Evolutionary conservation across 1,139 yeast genomes (phyloP).

Genomic region (Williopsis jadinii): DNA sequence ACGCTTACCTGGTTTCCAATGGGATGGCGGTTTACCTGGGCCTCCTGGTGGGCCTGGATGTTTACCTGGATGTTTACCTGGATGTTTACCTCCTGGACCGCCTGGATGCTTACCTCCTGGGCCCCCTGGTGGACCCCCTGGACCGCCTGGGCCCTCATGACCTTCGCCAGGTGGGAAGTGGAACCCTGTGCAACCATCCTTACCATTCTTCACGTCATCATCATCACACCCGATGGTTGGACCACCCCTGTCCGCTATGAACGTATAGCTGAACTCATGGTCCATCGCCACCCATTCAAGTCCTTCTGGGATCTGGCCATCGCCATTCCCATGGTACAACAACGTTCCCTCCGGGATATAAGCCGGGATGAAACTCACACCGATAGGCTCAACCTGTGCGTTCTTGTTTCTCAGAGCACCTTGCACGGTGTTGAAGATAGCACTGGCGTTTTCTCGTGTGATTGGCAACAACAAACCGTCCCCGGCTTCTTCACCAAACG

Average conservation of each 20-base stretch:
- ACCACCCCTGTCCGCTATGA: slow-evolving; percentile 25
- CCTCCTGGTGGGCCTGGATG: too few relatives aligned
- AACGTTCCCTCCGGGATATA: slow-evolving; percentile 48
- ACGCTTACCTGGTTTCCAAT: slow-evolving; percentile 1
- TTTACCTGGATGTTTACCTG: too few relatives aligned
- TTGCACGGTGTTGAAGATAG: slow-evolving; percentile 44
- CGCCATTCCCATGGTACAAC: slow-evolving; percentile 39
- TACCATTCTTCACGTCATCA: not conserved
- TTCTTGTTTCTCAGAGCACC: slow-evolving; percentile 44
- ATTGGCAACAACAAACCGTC: not conserved
- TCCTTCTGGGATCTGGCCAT: slow-evolving; percentile 31
- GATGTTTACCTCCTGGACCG: too few relatives aligned
- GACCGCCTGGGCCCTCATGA: not conserved
- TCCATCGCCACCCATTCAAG: slow-evolving; percentile 57
- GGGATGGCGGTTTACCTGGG: too few relatives aligned
- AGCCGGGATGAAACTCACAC: slow-evolving; percentile 52
- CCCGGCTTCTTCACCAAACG: too few relatives aligned
- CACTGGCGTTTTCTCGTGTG: slow-evolving; percentile 29
- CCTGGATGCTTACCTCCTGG: too few relatives aligned
- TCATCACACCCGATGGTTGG: slow-evolving; percentile 9
- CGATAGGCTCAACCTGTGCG: slow-evolving; percentile 42
- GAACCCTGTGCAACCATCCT: too few relatives aligned
- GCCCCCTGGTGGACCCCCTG: too few relatives aligned
- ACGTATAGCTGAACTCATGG: slow-evolving; percentile 45
- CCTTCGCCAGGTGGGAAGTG: slow-evolving; percentile 2